Evolutionary conservation across 345 rosid genomes (phyloP).

Genomic region (Ricinus communis): DNA sequence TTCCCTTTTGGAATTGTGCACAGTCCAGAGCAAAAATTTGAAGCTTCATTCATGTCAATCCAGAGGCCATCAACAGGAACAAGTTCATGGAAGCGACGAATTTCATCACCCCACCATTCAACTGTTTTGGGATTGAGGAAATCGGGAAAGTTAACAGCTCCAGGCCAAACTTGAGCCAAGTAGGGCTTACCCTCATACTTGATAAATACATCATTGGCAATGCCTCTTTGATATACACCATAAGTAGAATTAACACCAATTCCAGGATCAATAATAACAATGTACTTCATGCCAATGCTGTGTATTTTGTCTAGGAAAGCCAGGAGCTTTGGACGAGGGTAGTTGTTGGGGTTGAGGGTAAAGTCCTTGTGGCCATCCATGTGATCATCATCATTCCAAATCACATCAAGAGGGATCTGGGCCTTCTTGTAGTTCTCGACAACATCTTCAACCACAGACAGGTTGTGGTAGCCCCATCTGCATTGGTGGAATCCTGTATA

Average conservation of each 20-base stretch:
- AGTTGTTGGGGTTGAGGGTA: conserved; percentile 62
- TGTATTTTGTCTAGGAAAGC: conserved; percentile 86
- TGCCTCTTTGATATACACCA: conserved; percentile 74
- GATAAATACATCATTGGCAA: conserved; percentile 84
- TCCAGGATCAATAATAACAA: conserved; percentile 81
- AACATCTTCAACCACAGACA: conserved; percentile 93
- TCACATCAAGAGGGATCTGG: conserved; percentile 87
- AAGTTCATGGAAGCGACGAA: conserved; percentile 81
- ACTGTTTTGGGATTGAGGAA: conserved; percentile 93
- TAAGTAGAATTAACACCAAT: conserved; percentile 73
- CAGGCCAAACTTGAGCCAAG: conserved; percentile 99
- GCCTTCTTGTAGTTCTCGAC: conserved; percentile 82
- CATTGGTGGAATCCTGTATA: conserved; percentile 91
- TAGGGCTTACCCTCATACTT: conserved; percentile 81
- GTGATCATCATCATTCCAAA: conserved; percentile 98
- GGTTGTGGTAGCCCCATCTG: conserved; percentile 95
- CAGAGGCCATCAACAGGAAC: conserved; percentile 89
- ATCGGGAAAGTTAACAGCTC: conserved; percentile 92
- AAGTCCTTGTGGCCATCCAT: conserved; percentile 96
- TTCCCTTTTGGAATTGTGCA: conserved; percentile 68
- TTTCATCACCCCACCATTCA: conserved; percentile 89
- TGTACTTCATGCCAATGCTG: conserved; percentile 82
- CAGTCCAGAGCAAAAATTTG: conserved; percentile 80
- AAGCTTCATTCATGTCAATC: conserved; percentile 98
- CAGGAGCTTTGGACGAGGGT: conserved; percentile 74